phyloP scores from a whole-genome alignment of 1,284 basidiomycete species.

The Sphagnurus paluster region DNA sequence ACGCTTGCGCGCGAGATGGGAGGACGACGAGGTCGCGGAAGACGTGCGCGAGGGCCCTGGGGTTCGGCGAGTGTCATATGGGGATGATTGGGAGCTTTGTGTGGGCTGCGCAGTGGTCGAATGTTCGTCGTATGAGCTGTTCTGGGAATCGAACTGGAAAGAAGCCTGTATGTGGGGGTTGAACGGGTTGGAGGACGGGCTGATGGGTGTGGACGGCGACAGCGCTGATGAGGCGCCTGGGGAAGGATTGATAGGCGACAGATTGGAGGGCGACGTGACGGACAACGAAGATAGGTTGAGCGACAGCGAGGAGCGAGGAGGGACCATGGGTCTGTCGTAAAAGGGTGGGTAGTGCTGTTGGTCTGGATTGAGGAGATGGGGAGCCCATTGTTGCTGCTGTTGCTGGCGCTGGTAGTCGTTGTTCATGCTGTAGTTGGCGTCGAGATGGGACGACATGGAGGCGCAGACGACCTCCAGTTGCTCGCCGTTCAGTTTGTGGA shows the following conservation, averaged over 20 bases:
- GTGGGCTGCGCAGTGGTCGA: neutral
- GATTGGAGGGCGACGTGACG: conserved; percentile 61
- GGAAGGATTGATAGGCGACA: conserved; percentile 58
- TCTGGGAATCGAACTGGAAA: conserved; percentile 47
- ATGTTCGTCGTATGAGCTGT: neutral
- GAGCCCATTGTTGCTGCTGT: conserved; percentile 29
- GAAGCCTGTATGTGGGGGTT: conserved; percentile 31
- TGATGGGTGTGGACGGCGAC: conserved; percentile 61
- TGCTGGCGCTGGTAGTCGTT: conserved; percentile 29
- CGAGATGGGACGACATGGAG: conserved; percentile 9
- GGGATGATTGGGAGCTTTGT: conserved; percentile 11
- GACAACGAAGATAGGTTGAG: conserved; percentile 66
- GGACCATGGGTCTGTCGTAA: conserved; percentile 17
- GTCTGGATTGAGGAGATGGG: conserved; percentile 25
- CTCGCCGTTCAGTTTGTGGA: neutral
- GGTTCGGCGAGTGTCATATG: conserved; percentile 30
- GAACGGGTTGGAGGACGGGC: conserved; percentile 43
- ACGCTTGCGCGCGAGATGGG: conserved; percentile 53
- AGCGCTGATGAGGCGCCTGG: conserved; percentile 40
- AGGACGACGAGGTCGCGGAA: conserved; percentile 27
- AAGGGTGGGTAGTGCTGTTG: conserved; percentile 23
- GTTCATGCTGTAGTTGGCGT: conserved; percentile 29
- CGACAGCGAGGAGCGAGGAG: conserved; percentile 42
- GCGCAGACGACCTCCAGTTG: neutral
- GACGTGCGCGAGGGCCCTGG: conserved; percentile 28